These are phyloP conservation scores for Durio zibethinus DNA, from an alignment of 345 rosid species.

Conservation along the genomic window DNA sequence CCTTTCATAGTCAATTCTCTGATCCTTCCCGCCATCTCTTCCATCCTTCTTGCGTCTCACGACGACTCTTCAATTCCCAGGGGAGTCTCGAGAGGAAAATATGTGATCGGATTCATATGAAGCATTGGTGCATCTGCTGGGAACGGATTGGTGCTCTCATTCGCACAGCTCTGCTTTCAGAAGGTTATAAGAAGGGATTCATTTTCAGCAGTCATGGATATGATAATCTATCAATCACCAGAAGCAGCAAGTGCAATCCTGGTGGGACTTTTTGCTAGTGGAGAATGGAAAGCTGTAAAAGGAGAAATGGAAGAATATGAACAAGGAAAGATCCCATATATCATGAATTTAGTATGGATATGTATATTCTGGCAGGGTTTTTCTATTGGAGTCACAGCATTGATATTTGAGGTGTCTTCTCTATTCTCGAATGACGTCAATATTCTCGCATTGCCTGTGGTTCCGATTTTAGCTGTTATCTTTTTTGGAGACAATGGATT, in stretches of 20 bases:
- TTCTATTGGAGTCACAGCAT: conserved; percentile 38
- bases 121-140: conserved; percentile 46
- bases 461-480: conserved; percentile 51
- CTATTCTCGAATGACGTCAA: conserved; percentile 47
- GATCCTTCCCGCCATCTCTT: conserved; percentile 48
- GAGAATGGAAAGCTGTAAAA: conserved; percentile 45
- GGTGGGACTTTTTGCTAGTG: conserved; percentile 51
- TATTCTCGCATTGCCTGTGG: conserved; percentile 50
- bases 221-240: conserved; percentile 38
- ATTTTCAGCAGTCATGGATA: conserved; percentile 32
- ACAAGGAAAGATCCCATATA: conserved; percentile 45
- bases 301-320: conserved; percentile 45
- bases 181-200: conserved; percentile 39
- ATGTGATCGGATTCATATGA: conserved; percentile 40
- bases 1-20: conserved; percentile 40
- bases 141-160: conserved; percentile 37
- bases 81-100: conserved; percentile 22
- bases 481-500: conserved; percentile 51
- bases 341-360: conserved; percentile 40
- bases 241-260: conserved; percentile 33
- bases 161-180: conserved; percentile 36
- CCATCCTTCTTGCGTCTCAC: conserved; percentile 38
- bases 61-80: conserved; percentile 8
- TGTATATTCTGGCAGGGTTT: conserved; percentile 49
- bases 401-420: conserved; percentile 62